Base-by-base conservation (phyloP, 2,329 filamentous ascomycete genomes). In the Didymella keratinophila region DNA sequence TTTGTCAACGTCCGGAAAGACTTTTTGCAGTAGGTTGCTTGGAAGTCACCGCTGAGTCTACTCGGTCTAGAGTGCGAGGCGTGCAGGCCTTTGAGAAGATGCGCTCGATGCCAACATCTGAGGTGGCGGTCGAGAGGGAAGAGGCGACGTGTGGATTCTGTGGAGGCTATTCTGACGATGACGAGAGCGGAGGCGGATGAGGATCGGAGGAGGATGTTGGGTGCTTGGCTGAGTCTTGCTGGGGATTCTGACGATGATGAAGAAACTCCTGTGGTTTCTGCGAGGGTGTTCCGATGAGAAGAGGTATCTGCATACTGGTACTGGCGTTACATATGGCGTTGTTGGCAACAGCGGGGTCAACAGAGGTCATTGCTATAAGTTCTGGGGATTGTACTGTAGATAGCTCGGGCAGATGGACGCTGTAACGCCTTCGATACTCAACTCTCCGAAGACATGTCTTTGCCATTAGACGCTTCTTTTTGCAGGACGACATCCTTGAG, bases 1-100 rank as follows among this genome's bases (percentile, higher is more conserved):
- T 93, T 98, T 75, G 85, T 97, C 67, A 94, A 90, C 76, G 83
- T 91, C 1, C 60, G 69, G 32, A 68, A 61, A 50, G 74, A 77
- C 53, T 75, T 75, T 43, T 45, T 77, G 60, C 67, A 70, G 52
- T 75, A 68, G 61, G 45, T 60, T 49, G 51, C n/a, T 4, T 8
- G 8, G 9, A 20, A 39, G 36, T n/a, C 18, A 5, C 18, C 9
- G 3, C 9, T 8, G n/a, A 11, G 7, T 20, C 18, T 8, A 20
- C 36, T 11, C 4, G 32, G 32, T 20, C 36, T 20, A 4, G 36
- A 39, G 9, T 39, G 36, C 18, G 8, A 9, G 36, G 12, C 4
- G n/a, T 39, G 36, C 18, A 20, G 8, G 18, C 36, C 18, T 20
- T 3, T 39, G 6, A 7, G 9, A 18, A 20, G n/a, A 39, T 39